Evolutionary conservation across 2,329 filamentous ascomycete genomes (phyloP), one percentile per base, ranked within the genome.

Genomic region (Hirsutella minnesotensis): DNA sequence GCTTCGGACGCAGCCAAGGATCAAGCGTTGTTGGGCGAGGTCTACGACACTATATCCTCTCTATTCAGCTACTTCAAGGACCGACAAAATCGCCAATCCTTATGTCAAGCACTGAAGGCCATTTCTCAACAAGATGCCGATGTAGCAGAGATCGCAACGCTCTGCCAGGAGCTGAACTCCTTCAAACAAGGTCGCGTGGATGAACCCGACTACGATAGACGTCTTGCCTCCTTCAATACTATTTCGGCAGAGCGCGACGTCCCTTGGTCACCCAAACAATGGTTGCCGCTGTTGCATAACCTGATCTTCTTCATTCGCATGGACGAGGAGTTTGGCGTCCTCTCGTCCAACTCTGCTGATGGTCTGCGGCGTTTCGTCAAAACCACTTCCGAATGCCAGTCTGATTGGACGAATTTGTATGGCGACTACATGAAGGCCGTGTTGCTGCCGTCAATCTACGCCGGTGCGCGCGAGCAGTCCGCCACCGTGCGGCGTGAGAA

Each of bases 41-140:
- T 94, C 1, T 94, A 84, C 57, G 69, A 77, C 38, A 86, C 86
- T 0, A 64, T 92, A 9, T 82, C 85, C 4, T 81, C 85, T 0
- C 73, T 96, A 29, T 96, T 95, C 57, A 85, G 86, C 43, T 95
- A 89, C 58, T 90, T 96, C 67, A 86, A 81, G 52, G 89, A 96
- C 59, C 75, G 80, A 36, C 67, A 77, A 36, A 94, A 87, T 55
- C 76, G 92, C 43, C 71, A 80, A 47, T 72, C 86, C 1, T 65
- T 96, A 22, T 84, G 83, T 15, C 72, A 79, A 37, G 82, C 94
- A 3, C 65, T 96, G 8, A 62, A 71, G 13, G 81, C 82, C 16
- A 79, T 95, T 46, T 79, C 86, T 1, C 65, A 72, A 8, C 76
- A 77, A 38, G 78, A 86, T 45, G 51, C 71, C 4, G 69, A 73